phyloP scores from a whole-genome alignment of 1,284 basidiomycete genomes.

The Ganoderma sp. region DNA sequence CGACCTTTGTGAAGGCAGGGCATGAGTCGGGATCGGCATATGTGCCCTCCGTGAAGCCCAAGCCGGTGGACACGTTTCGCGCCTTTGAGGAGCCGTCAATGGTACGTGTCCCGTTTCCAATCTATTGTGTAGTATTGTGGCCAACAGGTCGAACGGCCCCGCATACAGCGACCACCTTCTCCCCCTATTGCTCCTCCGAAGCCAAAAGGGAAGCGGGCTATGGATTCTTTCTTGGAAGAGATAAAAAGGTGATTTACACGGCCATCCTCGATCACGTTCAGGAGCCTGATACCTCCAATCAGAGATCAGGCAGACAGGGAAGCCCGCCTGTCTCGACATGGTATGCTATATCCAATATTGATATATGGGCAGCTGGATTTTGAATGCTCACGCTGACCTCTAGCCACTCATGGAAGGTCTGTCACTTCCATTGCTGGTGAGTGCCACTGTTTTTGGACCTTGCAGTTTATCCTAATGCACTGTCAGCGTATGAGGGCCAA shows the following conservation, averaged over 20 bases:
- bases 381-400: slow-evolving; percentile 20
- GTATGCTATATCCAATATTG: slow-evolving; percentile 48
- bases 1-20: slow-evolving; percentile 78
- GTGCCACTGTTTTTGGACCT: slow-evolving; percentile 27
- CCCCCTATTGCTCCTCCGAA: slow-evolving; percentile 57
- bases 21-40: slow-evolving; percentile 58
- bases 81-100: slow-evolving; percentile 41
- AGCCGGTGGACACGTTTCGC: slow-evolving; percentile 36
- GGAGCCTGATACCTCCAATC: not conserved
- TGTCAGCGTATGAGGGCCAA: slow-evolving; percentile 80
- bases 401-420: slow-evolving; percentile 56
- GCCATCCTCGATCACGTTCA: not conserved
- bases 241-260: slow-evolving; percentile 76
- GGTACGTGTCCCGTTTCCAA: slow-evolving; percentile 34
- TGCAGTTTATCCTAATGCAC: slow-evolving; percentile 8
- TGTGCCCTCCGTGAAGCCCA: slow-evolving; percentile 47
- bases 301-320: slow-evolving; percentile 94
- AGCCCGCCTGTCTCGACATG: slow-evolving; percentile 74
- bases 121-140: not conserved
- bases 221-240: slow-evolving; percentile 93
- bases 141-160: not conserved
- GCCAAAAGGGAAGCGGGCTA: slow-evolving; percentile 89
- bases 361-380: not conserved
- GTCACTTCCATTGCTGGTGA: slow-evolving; percentile 86
- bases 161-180: slow-evolving; percentile 54